Evolutionary conservation across 495 filamentous ascomycete genomes (phyloP), one percentile per base, ranked within the genome.

Genomic region (Aspergillus egyptiacus): DNA sequence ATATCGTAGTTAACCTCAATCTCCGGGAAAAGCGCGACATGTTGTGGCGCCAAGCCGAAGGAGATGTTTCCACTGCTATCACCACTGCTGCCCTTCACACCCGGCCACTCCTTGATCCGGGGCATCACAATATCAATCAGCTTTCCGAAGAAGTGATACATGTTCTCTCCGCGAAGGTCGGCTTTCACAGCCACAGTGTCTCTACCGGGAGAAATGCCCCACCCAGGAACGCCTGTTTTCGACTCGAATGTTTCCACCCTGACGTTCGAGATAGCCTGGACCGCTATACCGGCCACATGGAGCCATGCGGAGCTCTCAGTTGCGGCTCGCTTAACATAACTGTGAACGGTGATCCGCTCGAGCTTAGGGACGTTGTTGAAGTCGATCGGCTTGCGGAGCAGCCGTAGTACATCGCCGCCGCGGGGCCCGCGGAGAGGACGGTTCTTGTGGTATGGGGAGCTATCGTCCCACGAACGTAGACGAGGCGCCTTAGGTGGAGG

Each of bases 391-490:
- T 82, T 80, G 55, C 86, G 84, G 13, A 93, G 66, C 1, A 94
- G 78, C 0, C 77, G 79, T 10, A 96, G 76, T 3, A 73, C 67
- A 25, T 75, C 68, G 43, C 83, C 76, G 38, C 93, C 90, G 52
- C 91, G 78, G 10, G 93, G 93, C 1, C 82, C 84, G 24, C 91
- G 86, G 55, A 86, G 79, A 2, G 84, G 83, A 38, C 93, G 79
- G 74, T 93, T 91, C 67, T 88, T 88, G 76, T 90, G 89, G 67
- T 97, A 98, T 2, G 89, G 90, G 1, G 87, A 95, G 41, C 82
- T 83, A 58, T 84, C 88, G 53, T 94, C 88, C 93, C 93, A 98
- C 53, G 70, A 64, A 32, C 93, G 85, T 40, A 96, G 73, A 45
- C 91, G 87, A 39, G 86, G 78, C 3, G 75, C 67, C 60, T 82